Evolutionary conservation across 345 rosid genomes (phyloP).

Genomic region (Ailanthus altissimus): DNA sequence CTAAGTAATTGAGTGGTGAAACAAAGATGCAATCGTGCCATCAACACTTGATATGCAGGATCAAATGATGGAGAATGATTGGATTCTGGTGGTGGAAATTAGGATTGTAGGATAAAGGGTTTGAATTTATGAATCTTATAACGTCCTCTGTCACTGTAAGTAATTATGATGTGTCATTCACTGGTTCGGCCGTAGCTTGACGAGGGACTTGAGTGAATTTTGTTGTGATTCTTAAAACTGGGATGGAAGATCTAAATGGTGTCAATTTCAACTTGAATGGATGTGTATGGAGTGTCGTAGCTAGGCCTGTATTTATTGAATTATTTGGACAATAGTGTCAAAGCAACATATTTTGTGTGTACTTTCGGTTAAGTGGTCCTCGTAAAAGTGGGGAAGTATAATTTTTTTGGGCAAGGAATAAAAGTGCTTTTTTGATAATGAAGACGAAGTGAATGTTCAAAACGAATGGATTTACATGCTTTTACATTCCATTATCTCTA

Average conservation of each 20-base stretch:
- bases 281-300: neutral
- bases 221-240: neutral
- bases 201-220: neutral
- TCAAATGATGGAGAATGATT: neutral
- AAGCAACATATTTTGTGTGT: slow-evolving; percentile 7
- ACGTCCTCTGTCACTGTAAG: neutral
- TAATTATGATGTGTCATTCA: neutral
- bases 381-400: neutral
- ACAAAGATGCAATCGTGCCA: neutral
- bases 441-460: neutral
- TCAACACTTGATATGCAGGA: neutral
- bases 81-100: neutral
- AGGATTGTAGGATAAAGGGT: neutral
- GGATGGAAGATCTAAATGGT: neutral
- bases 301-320: neutral
- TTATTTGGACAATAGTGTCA: neutral
- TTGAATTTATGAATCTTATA: neutral
- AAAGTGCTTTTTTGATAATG: neutral
- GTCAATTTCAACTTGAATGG: slow-evolving; percentile 16
- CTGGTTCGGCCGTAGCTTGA: neutral
- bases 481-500: neutral
- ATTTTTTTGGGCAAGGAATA: neutral
- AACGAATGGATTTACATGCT: slow-evolving; percentile 12
- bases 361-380: slow-evolving; percentile 16
- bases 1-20: neutral